These are phyloP conservation scores for Hylodesmum podocarpum DNA, from an alignment of 306 rosid species.

Conservation along the genomic window DNA sequence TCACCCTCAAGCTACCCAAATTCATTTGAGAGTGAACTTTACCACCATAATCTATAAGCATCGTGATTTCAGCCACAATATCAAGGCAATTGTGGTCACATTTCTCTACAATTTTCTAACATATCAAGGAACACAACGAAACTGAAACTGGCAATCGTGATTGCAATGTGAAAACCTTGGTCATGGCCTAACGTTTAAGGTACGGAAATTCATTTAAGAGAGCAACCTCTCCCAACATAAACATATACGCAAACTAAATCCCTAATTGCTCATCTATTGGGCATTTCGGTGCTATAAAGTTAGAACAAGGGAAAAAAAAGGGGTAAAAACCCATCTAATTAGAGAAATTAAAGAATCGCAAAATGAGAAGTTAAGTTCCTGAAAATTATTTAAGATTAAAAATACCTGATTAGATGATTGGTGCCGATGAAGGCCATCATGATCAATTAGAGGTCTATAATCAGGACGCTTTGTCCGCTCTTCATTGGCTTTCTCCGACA, in stretches of 20 bases:
- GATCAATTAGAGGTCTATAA: conserved; percentile 80
- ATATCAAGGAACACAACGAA: no score
- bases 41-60: no score
- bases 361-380: not conserved
- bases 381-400: not conserved
- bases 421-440: conserved; percentile 72
- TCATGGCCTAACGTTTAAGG: no score
- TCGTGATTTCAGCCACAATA: no score
- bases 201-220: no score
- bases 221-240: not conserved
- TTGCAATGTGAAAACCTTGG: no score
- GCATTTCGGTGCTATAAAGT: not conserved
- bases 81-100: no score
- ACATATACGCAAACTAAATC: conserved; percentile 7
- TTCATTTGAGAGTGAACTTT: no score
- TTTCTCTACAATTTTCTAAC: no score
- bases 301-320: not conserved
- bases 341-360: conserved; percentile 5
- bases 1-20: no score
- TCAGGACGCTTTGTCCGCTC: conserved; percentile 58
- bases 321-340: not conserved
- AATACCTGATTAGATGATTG: conserved; percentile 56
- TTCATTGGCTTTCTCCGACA: conserved; percentile 64
- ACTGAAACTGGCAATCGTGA: no score
- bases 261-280: not conserved